A percentile compares a stretch with the other conserved stretches of the same genome.
These are phyloP conservation scores for Colletotrichum gigasporum DNA, from an alignment of 2,329 filamentous ascomycete species.

Conservation along the genomic window DNA sequence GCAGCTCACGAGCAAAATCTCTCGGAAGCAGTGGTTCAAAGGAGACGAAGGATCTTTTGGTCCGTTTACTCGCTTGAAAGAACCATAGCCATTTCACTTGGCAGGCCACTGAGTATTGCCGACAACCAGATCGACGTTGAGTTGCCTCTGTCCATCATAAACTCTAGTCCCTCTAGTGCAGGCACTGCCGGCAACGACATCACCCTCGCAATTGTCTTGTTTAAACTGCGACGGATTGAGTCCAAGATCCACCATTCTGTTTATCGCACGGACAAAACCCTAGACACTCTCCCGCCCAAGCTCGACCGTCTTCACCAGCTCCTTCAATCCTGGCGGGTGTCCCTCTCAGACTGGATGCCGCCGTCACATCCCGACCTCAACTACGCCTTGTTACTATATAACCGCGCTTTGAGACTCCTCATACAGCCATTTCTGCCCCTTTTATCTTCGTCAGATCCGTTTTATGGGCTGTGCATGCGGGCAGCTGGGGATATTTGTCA, in stretches of 20 bases:
- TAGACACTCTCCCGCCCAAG: conserved; percentile 54
- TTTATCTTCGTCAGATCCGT: conserved; percentile 54
- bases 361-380: conserved; percentile 57
- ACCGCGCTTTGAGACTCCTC: conserved; percentile 58
- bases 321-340: conserved; percentile 62
- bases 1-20: conserved; percentile 50
- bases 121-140: conserved; percentile 61
- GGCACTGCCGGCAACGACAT: conserved; percentile 46
- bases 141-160: conserved; percentile 48
- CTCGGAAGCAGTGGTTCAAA: not conserved
- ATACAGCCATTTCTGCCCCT: conserved; percentile 60
- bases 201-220: conserved; percentile 50
- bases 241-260: conserved; percentile 61
- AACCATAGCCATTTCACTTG: conserved; percentile 59
- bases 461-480: conserved; percentile 52
- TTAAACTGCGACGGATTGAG: conserved; percentile 56
- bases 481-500: conserved; percentile 53
- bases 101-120: conserved; percentile 58
- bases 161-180: conserved; percentile 38
- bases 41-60: conserved; percentile 59
- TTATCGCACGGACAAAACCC: conserved; percentile 57
- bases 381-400: conserved; percentile 59
- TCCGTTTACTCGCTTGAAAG: conserved; percentile 60
- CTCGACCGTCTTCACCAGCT: conserved; percentile 54
- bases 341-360: conserved; percentile 62